Evolutionary conservation across 805 yeast species (phyloP), one percentile per base, ranked within the genome.

Genomic region (Cyberlindnera mississippiensis): DNA sequence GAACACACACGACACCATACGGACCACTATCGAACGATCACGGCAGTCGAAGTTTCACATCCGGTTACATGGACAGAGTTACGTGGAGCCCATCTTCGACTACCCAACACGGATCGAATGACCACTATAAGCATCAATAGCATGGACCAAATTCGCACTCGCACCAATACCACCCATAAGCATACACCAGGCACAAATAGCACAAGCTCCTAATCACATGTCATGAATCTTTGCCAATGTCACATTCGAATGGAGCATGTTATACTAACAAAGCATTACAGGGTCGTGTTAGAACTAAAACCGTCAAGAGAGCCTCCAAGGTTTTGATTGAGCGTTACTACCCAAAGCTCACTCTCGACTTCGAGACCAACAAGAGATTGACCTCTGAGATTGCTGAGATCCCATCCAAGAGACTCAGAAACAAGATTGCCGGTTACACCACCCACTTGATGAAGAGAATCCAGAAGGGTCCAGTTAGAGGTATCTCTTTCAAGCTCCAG

Each of bases 231-330:
- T n/a, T n/a, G n/a, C n/a, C n/a, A 20, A 20, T 9, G 24, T 20
- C 24, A 20, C 24, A 24, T 8, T 11, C 27, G 27, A 8, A 24
- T 24, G 8, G 27, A 11, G 27, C 8, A 24, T 13, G 22, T 17
- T 15, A n/a, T 52, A 56, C 59, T 56, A 54, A 56, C 60, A 41
- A 45, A 27, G 15, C 15, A 28, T 18, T 14, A 45, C 41, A 88
- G 99, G 99, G 99, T 84, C 93, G 98, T 76, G 99, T 95, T 83
- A 90, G 99, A 85, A 93, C 99, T 65, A 95, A 93, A 84, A 93
- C 99, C 77, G 98, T 93, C 76, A 93, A 93, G 88, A 87, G 98
- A 80, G 98, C 99, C 76, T 85, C 99, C 68, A 95, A 95, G 85
- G 96, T 90, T 72, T 81, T 95, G 76, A 93, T 93, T 72, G 99